Base-by-base conservation (phyloP, 169 alveolate species). In the Cryptosporidium sp. region DNA sequence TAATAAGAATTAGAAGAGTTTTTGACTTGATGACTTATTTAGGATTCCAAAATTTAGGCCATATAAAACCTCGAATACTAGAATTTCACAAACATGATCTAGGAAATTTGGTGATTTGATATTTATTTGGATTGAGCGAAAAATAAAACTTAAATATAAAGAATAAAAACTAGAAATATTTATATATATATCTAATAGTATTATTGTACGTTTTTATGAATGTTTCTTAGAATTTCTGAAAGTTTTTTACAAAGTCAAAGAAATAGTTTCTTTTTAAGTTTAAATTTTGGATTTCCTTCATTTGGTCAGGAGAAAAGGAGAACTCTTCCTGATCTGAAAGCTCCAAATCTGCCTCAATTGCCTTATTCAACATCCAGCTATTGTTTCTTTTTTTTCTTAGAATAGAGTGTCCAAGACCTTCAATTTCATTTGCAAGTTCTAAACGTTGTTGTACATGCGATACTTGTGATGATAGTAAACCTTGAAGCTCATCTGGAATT, bases 361-460 rank as follows among this genome's bases (percentile, higher is more conserved):
- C 91, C 68, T 69, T 70, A 48, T 89, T 91, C 21, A 60, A 29
- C 84, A 92, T 45, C 95, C 95, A 92, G 3, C 69, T 73, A 7
- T 71, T 91, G 35, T 70, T 69, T 39, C 68, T 92, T 35, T 56
- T 45, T 33, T 85, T 85, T 80, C 85, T 92, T 12, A 68, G 35
- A 39, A 80, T 69, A 31, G 56, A 33, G 52, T 85, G 91, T 12
- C 86, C 80, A 0, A 71, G 84, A 2, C 73, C 68, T 52, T 91
- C 95, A 26, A 92, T 70, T 42, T 91, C 85, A 65, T 85, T 91
- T 23, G 95, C 93, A 8, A 86, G 85, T n/a, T 91, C 91, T 12
- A 92, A 56, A 18, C 91, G 62, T 31, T 84, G 51, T 53, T 91
- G 60, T 42, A 69, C 52, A 33, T 87, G 85, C 16, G 84, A 39